These are phyloP conservation scores for Serendipita sp. DNA, from an alignment of 768 basidiomycete genomes.

Conservation along the genomic window DNA sequence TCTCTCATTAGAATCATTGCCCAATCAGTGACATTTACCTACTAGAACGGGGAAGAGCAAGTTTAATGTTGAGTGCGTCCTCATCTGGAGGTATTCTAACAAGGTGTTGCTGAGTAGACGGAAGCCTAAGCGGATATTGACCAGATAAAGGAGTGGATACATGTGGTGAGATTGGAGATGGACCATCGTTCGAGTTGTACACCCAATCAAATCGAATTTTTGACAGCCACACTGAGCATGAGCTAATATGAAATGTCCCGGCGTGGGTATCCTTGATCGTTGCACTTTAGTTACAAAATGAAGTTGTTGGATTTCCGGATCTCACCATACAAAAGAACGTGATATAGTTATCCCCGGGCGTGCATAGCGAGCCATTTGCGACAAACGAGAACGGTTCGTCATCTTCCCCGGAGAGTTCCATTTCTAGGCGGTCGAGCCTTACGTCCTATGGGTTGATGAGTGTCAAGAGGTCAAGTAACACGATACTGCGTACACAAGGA, in stretches of 20 bases:
- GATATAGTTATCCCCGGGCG: slow-evolving; percentile 41
- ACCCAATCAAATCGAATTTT: not conserved
- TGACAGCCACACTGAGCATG: not conserved
- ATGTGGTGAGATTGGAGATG: not conserved
- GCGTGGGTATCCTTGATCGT: not conserved
- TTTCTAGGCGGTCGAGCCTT: slow-evolving; percentile 40
- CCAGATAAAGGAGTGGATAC: not conserved
- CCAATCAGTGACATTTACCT: slow-evolving; percentile 2
- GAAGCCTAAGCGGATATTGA: not conserved
- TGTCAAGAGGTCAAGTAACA: slow-evolving; percentile 8
- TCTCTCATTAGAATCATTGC: not conserved
- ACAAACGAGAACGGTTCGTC: slow-evolving; percentile 44
- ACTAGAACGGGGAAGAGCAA: slow-evolving; percentile 23
- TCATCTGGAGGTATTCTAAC: slow-evolving; percentile 49
- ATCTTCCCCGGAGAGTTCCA: slow-evolving; percentile 47
- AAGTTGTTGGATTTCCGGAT: not conserved
- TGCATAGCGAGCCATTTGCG: slow-evolving; percentile 25
- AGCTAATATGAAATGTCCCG: not conserved
- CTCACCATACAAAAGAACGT: slow-evolving; percentile 60
- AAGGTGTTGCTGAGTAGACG: slow-evolving; percentile 14
- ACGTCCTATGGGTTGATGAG: slow-evolving; percentile 29
- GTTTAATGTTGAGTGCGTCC: slow-evolving; percentile 42
- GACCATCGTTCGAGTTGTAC: not conserved
- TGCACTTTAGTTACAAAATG: no score
- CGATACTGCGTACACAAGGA: slow-evolving; percentile 46